Evolutionary conservation across 345 rosid genomes (phyloP), one percentile per base, ranked within the genome.

Genomic region (Murraya paniculata): DNA sequence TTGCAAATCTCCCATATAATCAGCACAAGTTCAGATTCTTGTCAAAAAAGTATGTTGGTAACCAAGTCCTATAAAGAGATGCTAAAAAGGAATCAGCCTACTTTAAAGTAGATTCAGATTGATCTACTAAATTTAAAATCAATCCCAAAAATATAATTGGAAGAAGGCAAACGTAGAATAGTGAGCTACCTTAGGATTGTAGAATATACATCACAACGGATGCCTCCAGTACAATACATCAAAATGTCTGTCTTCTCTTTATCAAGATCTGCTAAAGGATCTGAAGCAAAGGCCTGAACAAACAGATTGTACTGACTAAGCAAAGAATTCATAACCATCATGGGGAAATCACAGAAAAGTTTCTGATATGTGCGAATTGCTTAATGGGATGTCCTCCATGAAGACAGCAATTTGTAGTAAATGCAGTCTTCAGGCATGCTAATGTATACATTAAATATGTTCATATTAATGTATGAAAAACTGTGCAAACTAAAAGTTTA

Each of bases 141-240:
- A 16, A 53, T 22, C 28, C 6, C 8, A 65, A 56, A 65, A 74
- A 10, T 21, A 65, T 50, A 6, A 57, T 16, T 9, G 27, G 21
- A 21, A 28, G 59, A 50, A 50, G 7, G 67, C 36, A 55, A 75
- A 31, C 24, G 60, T 45, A 78, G 74, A 79, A 72, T 25, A 78
- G 45, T 35, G 10, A 69, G 72, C 55, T 86, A 95, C 99, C 98
- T 93, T 68, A 95, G 84, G 71, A 95, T 88, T 41, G 94, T 87
- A 73, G 99, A 95, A 83, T 91, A 95, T 78, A 95, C 96, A 77
- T 95, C 98, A 38, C 99, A 93, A n/a, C 96, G 98, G 57, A 93
- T 93, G 65, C 99, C 99, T 22, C 99, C 98, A 2, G 99, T 95
- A 73, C 99, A 93, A 67, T 95, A 95, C 98, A 95, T 95, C 76